Conservation (phyloP, 192 early-diverging fungal genomes). For the Coemansia sp. region DNA sequence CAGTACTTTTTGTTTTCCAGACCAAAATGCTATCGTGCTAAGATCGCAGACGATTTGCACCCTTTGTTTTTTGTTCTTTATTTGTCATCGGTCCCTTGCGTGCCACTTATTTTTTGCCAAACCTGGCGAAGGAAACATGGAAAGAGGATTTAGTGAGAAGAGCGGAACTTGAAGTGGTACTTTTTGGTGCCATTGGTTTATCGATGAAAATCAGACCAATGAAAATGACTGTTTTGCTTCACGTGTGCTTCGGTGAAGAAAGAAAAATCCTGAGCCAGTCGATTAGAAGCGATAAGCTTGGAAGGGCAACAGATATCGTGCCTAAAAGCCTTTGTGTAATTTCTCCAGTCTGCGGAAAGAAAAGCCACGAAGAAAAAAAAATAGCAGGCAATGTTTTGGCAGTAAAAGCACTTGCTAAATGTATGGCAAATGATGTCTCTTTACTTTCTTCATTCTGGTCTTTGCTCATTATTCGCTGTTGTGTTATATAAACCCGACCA, state of each 20-base stretch:
- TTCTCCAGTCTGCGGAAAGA: background rate
- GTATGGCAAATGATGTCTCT: background rate
- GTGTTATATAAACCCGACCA: background rate
- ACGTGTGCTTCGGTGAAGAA: slow-evolving; percentile 1
- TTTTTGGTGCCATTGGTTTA: background rate
- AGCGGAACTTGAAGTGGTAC: background rate
- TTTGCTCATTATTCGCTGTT: background rate
- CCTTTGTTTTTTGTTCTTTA: background rate
- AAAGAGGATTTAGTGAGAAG: background rate
- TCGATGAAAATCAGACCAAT: slow-evolving; percentile 18
- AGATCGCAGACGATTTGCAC: background rate
- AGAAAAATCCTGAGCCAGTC: slow-evolving; percentile 3
- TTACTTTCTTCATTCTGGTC: too few relatives aligned
- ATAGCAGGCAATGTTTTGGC: background rate
- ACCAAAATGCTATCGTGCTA: background rate
- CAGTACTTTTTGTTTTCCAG: too few relatives aligned
- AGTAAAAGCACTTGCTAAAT: background rate
- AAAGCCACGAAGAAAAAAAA: background rate
- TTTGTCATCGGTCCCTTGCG: background rate
- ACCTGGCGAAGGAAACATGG: background rate
- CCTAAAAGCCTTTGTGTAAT: background rate
- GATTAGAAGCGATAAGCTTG: slow-evolving; percentile 12
- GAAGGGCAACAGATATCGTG: too few relatives aligned
- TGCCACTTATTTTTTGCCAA: background rate
- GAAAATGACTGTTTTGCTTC: background rate